Evolutionary conservation across 495 filamentous ascomycete species (phyloP), one percentile per base, ranked within the genome.

Genomic region (Aspergillus homomorphus): DNA sequence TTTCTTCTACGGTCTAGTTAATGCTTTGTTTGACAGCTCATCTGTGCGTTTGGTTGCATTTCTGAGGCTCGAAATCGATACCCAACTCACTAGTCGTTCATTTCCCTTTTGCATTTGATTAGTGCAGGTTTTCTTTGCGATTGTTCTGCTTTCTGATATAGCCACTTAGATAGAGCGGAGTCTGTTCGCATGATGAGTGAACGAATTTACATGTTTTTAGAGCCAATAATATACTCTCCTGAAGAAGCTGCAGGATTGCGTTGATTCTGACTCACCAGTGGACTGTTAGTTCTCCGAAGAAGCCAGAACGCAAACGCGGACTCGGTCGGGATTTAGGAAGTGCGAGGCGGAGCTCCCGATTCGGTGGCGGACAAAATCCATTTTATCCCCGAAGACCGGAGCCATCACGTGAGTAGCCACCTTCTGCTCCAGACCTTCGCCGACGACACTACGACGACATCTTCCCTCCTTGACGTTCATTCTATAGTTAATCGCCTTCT

Each of bases 401-500:
- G 19, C 15, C 4, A 23, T 55, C 53, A 55, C 53, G 53, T 55
- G 53, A 20, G 38, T 43, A 55, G 53, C 53, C 53, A 55, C 53
- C 52, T n/a, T 45, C 42, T 45, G 53, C 38, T 51, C 57, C 58
- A 54, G 58, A 50, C 45, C 56, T 54, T 53, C 42, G 50, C 8
- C 24, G 52, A 46, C n/a, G 51, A 52, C 55, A 45, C 50, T 62
- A 66, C 63, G 66, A 65, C 67, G 53, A 68, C 61, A 53, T 46
- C 62, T 33, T 44, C 54, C 28, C 28, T 48, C 54, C 28, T 22
- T 16, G 18, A 50, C 38, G 3, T 50, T 42, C 24, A 23, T 20
- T 26, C 42, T 38, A 54, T 45, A 28, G 23, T 19, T 24, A 22
- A 41, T 50, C 15, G 10, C 41, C 21, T n/a, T 62, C 55, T 15